Conservation (phyloP, 495 filamentous ascomycete species). For the Tuber magnatum region DNA sequence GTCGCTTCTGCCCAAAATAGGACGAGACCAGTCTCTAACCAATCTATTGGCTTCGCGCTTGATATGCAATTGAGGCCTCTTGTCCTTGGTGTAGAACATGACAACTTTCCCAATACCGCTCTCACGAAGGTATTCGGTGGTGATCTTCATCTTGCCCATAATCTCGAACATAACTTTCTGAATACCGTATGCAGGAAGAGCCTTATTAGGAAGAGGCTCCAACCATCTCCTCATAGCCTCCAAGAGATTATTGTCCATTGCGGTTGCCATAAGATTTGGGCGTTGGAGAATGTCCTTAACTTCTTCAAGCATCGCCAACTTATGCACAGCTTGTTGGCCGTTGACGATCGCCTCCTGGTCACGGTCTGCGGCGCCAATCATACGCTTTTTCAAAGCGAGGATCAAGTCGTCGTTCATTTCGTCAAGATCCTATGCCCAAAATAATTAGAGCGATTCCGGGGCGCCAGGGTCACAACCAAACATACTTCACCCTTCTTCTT, state of each 20-base stretch:
- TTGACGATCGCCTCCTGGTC: constrained; percentile 73
- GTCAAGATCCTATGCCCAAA: constrained; percentile 64
- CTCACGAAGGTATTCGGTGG: constrained; percentile 78
- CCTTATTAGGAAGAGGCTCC: constrained; percentile 76
- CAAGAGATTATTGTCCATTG: constrained; percentile 90
- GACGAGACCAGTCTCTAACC: constrained; percentile 88
- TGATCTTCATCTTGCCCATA: constrained; percentile 70
- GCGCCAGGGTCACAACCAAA: constrained; percentile 49
- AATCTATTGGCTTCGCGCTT: constrained; percentile 88
- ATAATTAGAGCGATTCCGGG: neutral
- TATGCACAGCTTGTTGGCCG: constrained; percentile 76
- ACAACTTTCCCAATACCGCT: constrained; percentile 94
- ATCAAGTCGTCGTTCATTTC: constrained; percentile 83
- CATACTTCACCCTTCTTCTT: constrained; percentile 74
- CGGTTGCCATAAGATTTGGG: constrained; percentile 67
- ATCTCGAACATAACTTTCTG: constrained; percentile 87
- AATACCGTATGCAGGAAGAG: constrained; percentile 90
- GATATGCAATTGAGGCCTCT: constrained; percentile 73
- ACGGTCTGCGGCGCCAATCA: constrained; percentile 83
- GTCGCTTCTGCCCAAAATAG: constrained; percentile 87
- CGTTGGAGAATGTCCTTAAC: constrained; percentile 82
- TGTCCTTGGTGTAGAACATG: constrained; percentile 92
- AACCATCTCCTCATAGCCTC: constrained; percentile 95
- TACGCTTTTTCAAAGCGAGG: constrained; percentile 74
- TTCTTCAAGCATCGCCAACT: constrained; percentile 89